Evolutionary conservation across 345 rosid species (phyloP), one percentile per base, ranked within the genome.

Genomic region (Euphorbia tirucalli): DNA sequence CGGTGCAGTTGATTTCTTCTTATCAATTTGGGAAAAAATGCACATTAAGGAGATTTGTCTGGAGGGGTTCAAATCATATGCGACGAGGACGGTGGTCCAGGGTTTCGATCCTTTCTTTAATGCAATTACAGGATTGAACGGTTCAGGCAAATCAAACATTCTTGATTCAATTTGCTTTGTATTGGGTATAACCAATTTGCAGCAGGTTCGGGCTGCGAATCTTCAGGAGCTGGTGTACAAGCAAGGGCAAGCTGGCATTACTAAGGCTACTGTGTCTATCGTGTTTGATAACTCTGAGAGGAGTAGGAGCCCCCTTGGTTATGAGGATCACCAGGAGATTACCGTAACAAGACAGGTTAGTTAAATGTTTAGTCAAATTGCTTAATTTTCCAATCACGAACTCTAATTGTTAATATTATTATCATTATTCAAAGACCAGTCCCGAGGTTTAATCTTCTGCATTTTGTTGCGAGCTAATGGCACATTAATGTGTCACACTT

Each of bases 211-310:
- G 22, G 99, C 99, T 50, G 82, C 98, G 6, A 95, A 93, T 79
- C 91, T 95, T 19, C 99, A 95, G 79, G 99, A 95, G 89, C 92
- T 93, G 48, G 99, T 95, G 7, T 95, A 95, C 84, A 95, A 95
- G 88, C 99, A 95, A 84, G 99, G 99, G 1, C 99, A 95, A 80
- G 99, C 99, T 52, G 99, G 99, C 57, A 91, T 95, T 31, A 93
- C 99, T 10, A 95, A 91, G 60, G 97, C 98, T 8, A 95, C 99
- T 0, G 99, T 95, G 1, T 93, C 97, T 1, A 80, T 95, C 32
- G 86, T 92, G 43, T 95, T 95, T 11, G 96, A 93, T 70, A 95
- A 95, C 43, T 88, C 97, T n/a, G 87, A 95, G 57, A 70, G 93
- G 81, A 72, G 76, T 56, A 69, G 91, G 28, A 93, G 99, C 48